These are phyloP conservation scores for Diversispora eburnea DNA, from an alignment of 192 early-diverging fungal genomes.

Conservation along the genomic window DNA sequence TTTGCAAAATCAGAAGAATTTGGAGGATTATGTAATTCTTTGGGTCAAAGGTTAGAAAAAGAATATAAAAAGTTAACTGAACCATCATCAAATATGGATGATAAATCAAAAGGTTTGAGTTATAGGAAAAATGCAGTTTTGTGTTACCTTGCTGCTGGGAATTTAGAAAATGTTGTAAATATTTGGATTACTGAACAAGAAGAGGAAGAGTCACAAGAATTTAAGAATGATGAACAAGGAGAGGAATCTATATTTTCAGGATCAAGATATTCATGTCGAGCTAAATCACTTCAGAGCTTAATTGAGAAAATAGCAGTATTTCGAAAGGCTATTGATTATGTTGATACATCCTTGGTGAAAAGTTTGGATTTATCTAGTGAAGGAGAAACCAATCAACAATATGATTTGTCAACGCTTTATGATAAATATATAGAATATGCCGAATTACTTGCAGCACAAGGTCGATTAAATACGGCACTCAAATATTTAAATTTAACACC, in stretches of 20 bases:
- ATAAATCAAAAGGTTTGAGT: constrained; percentile 29
- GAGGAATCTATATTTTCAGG: constrained; percentile 2
- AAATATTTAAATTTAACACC: constrained; percentile 79
- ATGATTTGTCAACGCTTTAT: constrained; percentile 69
- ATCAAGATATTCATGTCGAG: constrained; percentile 45
- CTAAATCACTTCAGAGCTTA: constrained; percentile 65
- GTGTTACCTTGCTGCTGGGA: constrained; percentile 81
- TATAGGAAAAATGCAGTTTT: constrained; percentile 64
- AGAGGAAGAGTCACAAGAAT: constrained; percentile 41
- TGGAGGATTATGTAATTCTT: constrained; percentile 59
- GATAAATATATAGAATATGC: constrained; percentile 88
- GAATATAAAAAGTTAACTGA: constrained; percentile 32
- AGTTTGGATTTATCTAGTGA: constrained; percentile 38
- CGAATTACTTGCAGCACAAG: constrained; percentile 68
- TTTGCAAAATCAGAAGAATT: constrained; percentile 87
- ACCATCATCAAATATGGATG: constrained; percentile 22
- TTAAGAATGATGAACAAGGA: constrained; percentile 7
- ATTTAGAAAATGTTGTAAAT: constrained; percentile 73
- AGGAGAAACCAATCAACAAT: constrained; percentile 38
- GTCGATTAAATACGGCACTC: constrained; percentile 69
- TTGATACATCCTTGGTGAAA: constrained; percentile 66
- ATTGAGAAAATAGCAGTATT: constrained; percentile 93
- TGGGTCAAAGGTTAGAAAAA: constrained; percentile 61
- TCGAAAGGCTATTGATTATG: constrained; percentile 86
- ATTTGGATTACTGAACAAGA: constrained; percentile 75